Conservation (phyloP, 169 alveolate species). For the Cryptosporidium baileyi region DNA sequence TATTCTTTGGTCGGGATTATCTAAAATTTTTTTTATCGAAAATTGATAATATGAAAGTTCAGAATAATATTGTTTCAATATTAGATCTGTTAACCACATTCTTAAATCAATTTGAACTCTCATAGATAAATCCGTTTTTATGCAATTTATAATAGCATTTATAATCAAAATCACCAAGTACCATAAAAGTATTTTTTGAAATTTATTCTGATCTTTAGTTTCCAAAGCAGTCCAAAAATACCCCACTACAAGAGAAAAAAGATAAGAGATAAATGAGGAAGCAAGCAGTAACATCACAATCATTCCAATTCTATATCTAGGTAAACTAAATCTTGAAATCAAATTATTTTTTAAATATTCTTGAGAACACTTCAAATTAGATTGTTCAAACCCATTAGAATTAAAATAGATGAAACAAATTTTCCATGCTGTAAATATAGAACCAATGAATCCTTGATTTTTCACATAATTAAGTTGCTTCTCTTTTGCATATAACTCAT, state of each 20-base stretch:
- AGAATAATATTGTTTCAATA: constrained; percentile 55
- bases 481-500: constrained; percentile 7
- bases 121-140: constrained; percentile 22
- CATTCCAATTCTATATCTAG: constrained; percentile 16
- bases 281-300: neutral
- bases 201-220: neutral
- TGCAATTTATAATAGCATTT: constrained; percentile 15
- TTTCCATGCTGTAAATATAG: neutral
- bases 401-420: constrained; percentile 7
- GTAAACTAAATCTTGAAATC: neutral
- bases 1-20: constrained; percentile 71
- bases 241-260: constrained; percentile 19
- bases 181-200: constrained; percentile 2
- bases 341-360: neutral
- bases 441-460: constrained; percentile 39
- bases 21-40: constrained; percentile 26
- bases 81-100: constrained; percentile 63
- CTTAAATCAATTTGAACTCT: constrained; percentile 60
- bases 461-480: constrained; percentile 29
- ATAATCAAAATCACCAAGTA: constrained; percentile 7
- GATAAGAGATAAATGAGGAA: constrained; percentile 13
- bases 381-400: constrained; percentile 6
- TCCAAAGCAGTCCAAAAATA: constrained; percentile 51
- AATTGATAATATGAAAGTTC: constrained; percentile 41
- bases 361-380: neutral